Evolutionary conservation across 1,284 basidiomycete species (phyloP), one percentile per base, ranked within the genome.

Genomic region (Apiotrichum akiyoshidainum): DNA sequence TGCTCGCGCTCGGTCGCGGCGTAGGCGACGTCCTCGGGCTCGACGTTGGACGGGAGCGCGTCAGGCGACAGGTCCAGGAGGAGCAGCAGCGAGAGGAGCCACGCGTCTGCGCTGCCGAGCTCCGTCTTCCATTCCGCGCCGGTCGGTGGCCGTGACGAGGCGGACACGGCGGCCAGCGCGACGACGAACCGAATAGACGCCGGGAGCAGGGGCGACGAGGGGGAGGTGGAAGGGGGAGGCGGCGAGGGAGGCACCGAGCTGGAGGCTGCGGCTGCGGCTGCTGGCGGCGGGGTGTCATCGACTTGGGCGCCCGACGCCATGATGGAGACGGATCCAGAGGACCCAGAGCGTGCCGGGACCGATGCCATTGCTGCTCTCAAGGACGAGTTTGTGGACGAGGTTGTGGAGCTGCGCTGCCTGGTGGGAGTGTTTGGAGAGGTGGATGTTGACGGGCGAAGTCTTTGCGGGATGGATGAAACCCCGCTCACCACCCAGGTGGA

Each of bases 51-150:
- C 0, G 76, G 76, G 9, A 78, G 62, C 19, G 61, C 59, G 13
- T 55, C 68, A 17, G 60, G 58, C 14, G 71, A 66, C 17, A 78
- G 59, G 4, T 68, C 65, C 19, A 77, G 58, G 19, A 77, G 63
- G 55, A 71, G 66, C 44, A 66, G 63, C 1, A 78, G 66, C 1
- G 71, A 60, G 44, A 51, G 44, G 6, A 76, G 59, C 76, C 76
- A 78, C 52, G 60, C 58, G 10, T 55, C 33, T 2, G 67, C 61
- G 4, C 53, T 1, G 50, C 12, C 17, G 57, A 59, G 61, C 70
- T 68, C 70, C 14, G 63, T 46, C 11, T 21, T 8, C 41, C 61
- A 51, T 1, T 47, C 52, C 13, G 59, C 59, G 45, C 50, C 61
- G 17, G 58, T 37, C 2, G 61, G 49, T 5, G 70, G 65, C 33